phyloP scores from a whole-genome alignment of 2,329 filamentous ascomycete genomes.

The Corniculantispora saksenae region DNA sequence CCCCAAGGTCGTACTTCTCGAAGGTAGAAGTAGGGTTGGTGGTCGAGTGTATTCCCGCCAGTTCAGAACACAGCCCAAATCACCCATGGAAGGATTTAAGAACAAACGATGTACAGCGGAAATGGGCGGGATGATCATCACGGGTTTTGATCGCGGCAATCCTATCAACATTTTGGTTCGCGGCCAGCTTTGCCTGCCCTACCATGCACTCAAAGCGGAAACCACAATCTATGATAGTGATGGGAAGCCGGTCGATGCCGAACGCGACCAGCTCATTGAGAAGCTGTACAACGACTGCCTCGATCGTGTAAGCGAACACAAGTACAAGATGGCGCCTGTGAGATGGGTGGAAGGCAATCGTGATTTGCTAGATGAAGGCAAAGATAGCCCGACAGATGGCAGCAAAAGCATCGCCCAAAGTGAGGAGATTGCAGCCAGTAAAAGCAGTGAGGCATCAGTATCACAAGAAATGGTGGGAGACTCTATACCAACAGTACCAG shows the following conservation, averaged over 20 bases:
- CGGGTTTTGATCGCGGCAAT: slow-evolving; percentile 93
- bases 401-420: slow-evolving; percentile 68
- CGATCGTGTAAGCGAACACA: slow-evolving; percentile 87
- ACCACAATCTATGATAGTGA: slow-evolving; percentile 89
- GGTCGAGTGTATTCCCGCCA: slow-evolving; percentile 88
- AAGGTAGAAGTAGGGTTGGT: slow-evolving; percentile 84
- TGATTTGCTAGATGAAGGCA: slow-evolving; percentile 77
- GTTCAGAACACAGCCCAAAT: slow-evolving; percentile 59
- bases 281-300: slow-evolving; percentile 93
- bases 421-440: slow-evolving; percentile 68
- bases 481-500: slow-evolving; percentile 59
- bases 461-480: slow-evolving; percentile 55
- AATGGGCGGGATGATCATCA: slow-evolving; percentile 98
- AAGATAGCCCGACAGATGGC: slow-evolving; percentile 72
- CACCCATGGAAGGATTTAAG: slow-evolving; percentile 53
- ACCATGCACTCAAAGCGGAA: slow-evolving; percentile 75
- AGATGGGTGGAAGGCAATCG: slow-evolving; percentile 81
- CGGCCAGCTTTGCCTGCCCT: slow-evolving; percentile 83
- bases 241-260: slow-evolving; percentile 74
- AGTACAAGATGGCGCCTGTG: slow-evolving; percentile 70
- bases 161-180: slow-evolving; percentile 88
- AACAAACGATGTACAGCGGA: slow-evolving; percentile 77
- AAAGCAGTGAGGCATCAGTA: slow-evolving; percentile 56
- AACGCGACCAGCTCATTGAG: slow-evolving; percentile 80
- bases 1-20: slow-evolving; percentile 77